These are phyloP conservation scores for Penicillium sclerotigenum DNA, from an alignment of 2,329 filamentous ascomycete genomes.

Conservation along the genomic window DNA sequence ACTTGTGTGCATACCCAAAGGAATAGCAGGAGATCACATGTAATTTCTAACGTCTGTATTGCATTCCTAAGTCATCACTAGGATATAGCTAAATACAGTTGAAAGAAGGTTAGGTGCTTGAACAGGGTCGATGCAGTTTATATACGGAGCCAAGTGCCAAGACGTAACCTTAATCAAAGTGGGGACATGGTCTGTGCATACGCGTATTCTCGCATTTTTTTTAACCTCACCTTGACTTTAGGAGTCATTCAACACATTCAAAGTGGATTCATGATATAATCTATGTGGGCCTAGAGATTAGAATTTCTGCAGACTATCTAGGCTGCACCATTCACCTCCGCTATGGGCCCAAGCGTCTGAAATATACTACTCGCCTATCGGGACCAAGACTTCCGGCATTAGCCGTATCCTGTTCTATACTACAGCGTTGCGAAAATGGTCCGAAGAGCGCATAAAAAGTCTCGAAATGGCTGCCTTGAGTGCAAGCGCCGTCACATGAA, in stretches of 20 bases:
- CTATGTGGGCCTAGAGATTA: not conserved
- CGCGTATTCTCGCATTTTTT: not conserved
- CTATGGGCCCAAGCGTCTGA: not conserved
- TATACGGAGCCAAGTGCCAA: not conserved
- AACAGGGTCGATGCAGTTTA: not conserved
- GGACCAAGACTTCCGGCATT: not conserved
- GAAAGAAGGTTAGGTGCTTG: not conserved
- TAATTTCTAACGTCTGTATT: too few species aligned
- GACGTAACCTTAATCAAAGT: constrained; percentile 1
- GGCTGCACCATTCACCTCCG: not conserved
- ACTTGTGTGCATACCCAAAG: not conserved
- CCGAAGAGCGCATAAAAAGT: constrained; percentile 34
- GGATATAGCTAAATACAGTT: not conserved
- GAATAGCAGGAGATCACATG: not conserved
- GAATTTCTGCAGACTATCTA: not conserved
- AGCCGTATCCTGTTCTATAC: not conserved
- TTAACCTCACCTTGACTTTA: not conserved
- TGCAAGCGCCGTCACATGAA: constrained; percentile 42
- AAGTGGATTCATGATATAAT: not conserved
- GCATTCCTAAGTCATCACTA: too few species aligned
- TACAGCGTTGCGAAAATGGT: not conserved
- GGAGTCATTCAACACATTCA: not conserved
- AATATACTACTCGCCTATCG: not conserved
- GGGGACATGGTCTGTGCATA: constrained; percentile 1
- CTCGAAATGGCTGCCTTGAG: constrained; percentile 38